Evolutionary conservation across 768 basidiomycete species (phyloP).

Genomic region (Auricularia auricula-judae): DNA sequence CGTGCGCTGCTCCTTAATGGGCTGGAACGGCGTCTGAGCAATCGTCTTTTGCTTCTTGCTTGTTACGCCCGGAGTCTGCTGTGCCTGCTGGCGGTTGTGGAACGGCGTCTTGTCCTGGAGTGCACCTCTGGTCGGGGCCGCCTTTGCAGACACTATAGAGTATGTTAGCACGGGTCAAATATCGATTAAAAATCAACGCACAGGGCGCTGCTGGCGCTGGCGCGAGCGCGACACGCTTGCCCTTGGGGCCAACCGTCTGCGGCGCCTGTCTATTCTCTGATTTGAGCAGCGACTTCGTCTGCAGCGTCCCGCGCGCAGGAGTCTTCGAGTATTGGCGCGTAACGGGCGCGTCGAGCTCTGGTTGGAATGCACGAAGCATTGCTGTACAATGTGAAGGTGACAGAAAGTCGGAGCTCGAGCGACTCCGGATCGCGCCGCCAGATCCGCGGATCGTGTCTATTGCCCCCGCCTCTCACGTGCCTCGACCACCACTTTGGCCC

Average conservation of each 20-base stretch:
- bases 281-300: not conserved
- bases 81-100: conserved; percentile 39
- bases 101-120: conserved; percentile 70
- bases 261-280: not conserved
- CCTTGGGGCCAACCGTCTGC: not conserved
- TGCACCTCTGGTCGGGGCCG: conserved; percentile 27
- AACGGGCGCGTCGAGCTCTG: not conserved
- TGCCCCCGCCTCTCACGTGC: too few species aligned
- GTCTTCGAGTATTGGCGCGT: not conserved
- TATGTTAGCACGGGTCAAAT: not conserved
- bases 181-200: not conserved
- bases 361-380: not conserved
- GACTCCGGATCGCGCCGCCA: too few species aligned
- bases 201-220: not conserved
- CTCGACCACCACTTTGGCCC: too few species aligned
- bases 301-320: not conserved
- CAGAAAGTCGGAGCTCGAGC: too few species aligned
- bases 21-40: conserved; percentile 23
- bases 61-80: conserved; percentile 15
- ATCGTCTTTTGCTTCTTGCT: conserved; percentile 24
- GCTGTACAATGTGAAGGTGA: not conserved
- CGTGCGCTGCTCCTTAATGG: conserved; percentile 27
- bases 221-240: not conserved
- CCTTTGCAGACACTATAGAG: not conserved
- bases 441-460: too few species aligned